phyloP scores from a whole-genome alignment of 1,139 yeast genomes.

The Diutina ranongensis region DNA sequence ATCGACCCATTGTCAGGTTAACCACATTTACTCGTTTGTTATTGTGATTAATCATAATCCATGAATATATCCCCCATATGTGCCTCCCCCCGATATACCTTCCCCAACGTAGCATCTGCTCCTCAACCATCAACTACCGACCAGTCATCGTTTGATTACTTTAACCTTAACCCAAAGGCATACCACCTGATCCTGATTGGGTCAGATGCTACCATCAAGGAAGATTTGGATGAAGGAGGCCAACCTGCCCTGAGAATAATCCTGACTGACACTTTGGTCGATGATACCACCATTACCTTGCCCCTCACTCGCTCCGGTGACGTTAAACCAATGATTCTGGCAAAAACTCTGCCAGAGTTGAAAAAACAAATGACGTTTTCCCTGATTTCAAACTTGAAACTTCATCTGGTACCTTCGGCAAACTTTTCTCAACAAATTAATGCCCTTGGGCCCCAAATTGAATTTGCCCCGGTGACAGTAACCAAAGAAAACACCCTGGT shows the following conservation, averaged over 20 bases:
- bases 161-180: neutral
- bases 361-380: constrained; percentile 1
- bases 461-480: neutral
- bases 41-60: too few species aligned
- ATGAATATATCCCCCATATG: constrained; percentile 6
- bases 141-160: constrained; percentile 1
- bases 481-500: constrained; percentile 15
- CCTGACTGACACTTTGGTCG: neutral
- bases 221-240: neutral
- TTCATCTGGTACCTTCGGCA: neutral
- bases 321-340: neutral
- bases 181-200: constrained; percentile 1
- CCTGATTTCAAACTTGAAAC: neutral
- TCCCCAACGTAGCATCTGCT: neutral
- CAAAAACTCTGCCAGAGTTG: neutral
- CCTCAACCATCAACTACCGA: neutral
- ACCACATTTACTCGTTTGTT: too few species aligned
- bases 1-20: too few species aligned
- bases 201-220: constrained; percentile 4
- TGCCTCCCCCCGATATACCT: constrained; percentile 5
- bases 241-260: neutral
- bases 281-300: too few species aligned
- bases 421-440: neutral
- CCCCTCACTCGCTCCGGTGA: neutral
- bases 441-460: neutral